Evolutionary conservation across 164 flowering plant genomes (phyloP).

Genomic region (Magnolia sinica): DNA sequence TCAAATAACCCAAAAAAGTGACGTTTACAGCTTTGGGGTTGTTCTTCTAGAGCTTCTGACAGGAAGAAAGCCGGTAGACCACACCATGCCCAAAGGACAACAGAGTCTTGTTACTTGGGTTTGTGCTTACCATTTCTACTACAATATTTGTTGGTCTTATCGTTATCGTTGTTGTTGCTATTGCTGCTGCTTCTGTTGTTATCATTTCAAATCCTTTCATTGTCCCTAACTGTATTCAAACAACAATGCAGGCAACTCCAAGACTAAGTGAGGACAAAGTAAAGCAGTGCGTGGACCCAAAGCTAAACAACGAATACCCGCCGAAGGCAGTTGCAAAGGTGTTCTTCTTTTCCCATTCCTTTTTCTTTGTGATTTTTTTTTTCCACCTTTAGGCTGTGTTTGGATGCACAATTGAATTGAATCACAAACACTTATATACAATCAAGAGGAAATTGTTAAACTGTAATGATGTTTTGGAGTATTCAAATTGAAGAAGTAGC

Average conservation of each 20-base stretch:
- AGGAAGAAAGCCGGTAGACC: slow-evolving; percentile 90
- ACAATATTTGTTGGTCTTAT: neutral
- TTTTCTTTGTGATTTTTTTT: slow-evolving; percentile 13
- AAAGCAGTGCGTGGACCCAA: slow-evolving; percentile 75
- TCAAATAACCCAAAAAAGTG: slow-evolving; percentile 78
- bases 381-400: slow-evolving; percentile 53
- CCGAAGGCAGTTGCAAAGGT: slow-evolving; percentile 95
- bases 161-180: neutral
- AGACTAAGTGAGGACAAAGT: slow-evolving; percentile 89
- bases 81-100: slow-evolving; percentile 83
- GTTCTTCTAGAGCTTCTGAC: slow-evolving; percentile 85
- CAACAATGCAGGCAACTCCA: slow-evolving; percentile 63
- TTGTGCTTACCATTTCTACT: slow-evolving; percentile 3
- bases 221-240: neutral
- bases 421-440: too few species aligned
- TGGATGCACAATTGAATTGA: slow-evolving; percentile 46
- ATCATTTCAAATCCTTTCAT: neutral
- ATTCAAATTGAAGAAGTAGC: too few species aligned
- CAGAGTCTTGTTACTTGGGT: slow-evolving; percentile 96
- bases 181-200: neutral
- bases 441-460: too few species aligned
- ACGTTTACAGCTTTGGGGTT: slow-evolving; percentile 88
- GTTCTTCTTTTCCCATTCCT: neutral
- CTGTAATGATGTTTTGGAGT: too few species aligned
- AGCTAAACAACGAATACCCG: slow-evolving; percentile 69